phyloP scores from a whole-genome alignment of 2,329 filamentous ascomycete genomes.

The Neobulgaria alba region DNA sequence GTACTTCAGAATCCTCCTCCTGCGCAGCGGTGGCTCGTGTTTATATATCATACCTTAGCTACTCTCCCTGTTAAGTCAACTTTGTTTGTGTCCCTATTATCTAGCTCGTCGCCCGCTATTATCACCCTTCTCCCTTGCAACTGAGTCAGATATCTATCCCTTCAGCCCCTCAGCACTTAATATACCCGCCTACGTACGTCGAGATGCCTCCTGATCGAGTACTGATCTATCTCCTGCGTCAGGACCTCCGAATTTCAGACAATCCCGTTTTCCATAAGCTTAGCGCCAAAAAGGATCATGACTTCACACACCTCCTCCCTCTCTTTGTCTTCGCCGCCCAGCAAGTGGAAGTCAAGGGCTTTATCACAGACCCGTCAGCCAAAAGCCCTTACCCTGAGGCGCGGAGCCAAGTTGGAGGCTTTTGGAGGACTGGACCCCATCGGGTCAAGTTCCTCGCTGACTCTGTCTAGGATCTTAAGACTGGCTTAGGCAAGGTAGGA shows the following conservation, averaged over 20 bases:
- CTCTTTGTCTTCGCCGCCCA: constrained; percentile 61
- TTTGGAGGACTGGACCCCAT: constrained; percentile 67
- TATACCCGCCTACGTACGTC: too few species aligned
- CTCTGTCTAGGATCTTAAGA: constrained; percentile 64
- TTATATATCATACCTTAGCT: too few species aligned
- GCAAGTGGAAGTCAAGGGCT: constrained; percentile 68
- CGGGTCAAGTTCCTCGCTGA: constrained; percentile 65
- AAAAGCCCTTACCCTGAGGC: constrained; percentile 62
- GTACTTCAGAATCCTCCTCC: too few species aligned
- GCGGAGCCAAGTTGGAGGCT: constrained; percentile 52
- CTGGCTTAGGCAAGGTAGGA: constrained; percentile 46
- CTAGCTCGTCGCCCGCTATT: too few species aligned
- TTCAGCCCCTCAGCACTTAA: too few species aligned
- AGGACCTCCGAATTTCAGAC: constrained; percentile 64
- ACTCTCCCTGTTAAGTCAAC: too few species aligned
- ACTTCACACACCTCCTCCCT: constrained; percentile 62
- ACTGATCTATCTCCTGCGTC: constrained; percentile 62
- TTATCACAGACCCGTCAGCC: constrained; percentile 41
- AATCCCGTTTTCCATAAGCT: constrained; percentile 62
- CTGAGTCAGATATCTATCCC: too few species aligned
- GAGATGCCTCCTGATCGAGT: constrained; percentile 25
- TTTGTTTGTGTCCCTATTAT: too few species aligned
- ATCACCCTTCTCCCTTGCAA: too few species aligned
- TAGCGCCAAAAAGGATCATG: constrained; percentile 39
- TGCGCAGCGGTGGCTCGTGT: too few species aligned